phyloP scores from a whole-genome alignment of 805 yeast species.

The Starmerella kuoi region DNA sequence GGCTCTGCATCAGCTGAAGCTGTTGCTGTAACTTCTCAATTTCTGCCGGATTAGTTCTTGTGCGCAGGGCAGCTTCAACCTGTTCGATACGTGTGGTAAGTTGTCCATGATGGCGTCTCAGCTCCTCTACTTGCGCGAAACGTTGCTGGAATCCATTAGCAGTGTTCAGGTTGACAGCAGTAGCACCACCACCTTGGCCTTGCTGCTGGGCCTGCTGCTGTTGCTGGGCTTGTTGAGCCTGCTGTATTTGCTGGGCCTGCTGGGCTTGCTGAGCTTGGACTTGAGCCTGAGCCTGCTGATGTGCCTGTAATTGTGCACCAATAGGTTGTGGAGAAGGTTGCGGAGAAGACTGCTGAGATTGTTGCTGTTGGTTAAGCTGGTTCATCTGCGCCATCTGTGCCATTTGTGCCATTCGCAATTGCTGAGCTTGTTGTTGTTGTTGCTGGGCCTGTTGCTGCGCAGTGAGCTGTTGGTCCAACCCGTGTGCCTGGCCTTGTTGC shows the following conservation, averaged over 20 bases:
- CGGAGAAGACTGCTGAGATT: background rate
- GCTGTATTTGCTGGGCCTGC: no score
- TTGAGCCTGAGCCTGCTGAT: background rate
- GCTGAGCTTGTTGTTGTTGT: slow-evolving; percentile 15
- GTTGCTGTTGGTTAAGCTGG: slow-evolving; percentile 3
- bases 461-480: background rate
- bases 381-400: slow-evolving; percentile 10
- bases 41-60: slow-evolving; percentile 12
- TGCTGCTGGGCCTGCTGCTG: slow-evolving; percentile 12
- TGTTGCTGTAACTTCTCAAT: slow-evolving; percentile 16
- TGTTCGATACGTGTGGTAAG: slow-evolving; percentile 16
- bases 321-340: slow-evolving; percentile 3
- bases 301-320: background rate
- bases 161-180: slow-evolving; percentile 16
- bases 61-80: slow-evolving; percentile 11
- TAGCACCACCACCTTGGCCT: slow-evolving; percentile 5
- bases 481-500: background rate
- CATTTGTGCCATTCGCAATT: slow-evolving; percentile 7
- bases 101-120: slow-evolving; percentile 13
- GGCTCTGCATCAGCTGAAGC: slow-evolving; percentile 11
- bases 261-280: slow-evolving; percentile 20
- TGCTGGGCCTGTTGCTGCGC: background rate
- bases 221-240: slow-evolving; percentile 16
- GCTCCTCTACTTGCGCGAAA: slow-evolving; percentile 19
- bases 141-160: slow-evolving; percentile 23